Evolutionary conservation across 2,329 filamentous ascomycete species (phyloP).

Genomic region (Alternaria sp.): DNA sequence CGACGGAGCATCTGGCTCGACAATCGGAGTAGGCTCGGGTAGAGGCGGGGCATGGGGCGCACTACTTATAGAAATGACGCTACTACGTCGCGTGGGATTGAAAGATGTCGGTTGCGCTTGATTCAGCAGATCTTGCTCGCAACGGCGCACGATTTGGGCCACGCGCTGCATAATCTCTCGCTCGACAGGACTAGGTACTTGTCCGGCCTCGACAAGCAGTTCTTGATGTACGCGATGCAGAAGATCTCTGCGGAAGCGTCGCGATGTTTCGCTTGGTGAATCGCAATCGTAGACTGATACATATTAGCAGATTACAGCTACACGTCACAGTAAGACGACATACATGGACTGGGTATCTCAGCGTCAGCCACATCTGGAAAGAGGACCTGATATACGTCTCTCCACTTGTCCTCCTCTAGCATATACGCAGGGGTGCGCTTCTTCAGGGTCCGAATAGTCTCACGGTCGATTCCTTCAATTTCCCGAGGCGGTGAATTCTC

Average conservation of each 20-base stretch:
- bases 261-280: slow-evolving; percentile 35
- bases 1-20: neutral
- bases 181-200: slow-evolving; percentile 31
- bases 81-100: slow-evolving; percentile 4
- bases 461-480: slow-evolving; percentile 52
- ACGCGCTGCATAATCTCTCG: slow-evolving; percentile 40
- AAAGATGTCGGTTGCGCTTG: slow-evolving; percentile 12
- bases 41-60: slow-evolving; percentile 9
- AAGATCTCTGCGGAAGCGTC: slow-evolving; percentile 48
- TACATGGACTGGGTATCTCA: slow-evolving; percentile 50
- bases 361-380: slow-evolving; percentile 45
- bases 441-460: slow-evolving; percentile 48
- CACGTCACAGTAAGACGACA: slow-evolving; percentile 5
- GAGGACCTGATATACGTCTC: slow-evolving; percentile 49
- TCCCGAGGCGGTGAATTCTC: slow-evolving; percentile 29
- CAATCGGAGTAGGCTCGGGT: neutral
- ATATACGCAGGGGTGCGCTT: slow-evolving; percentile 44
- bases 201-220: slow-evolving; percentile 38
- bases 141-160: slow-evolving; percentile 39
- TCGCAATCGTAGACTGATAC: slow-evolving; percentile 47
- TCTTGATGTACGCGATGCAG: slow-evolving; percentile 44
- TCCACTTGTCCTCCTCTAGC: slow-evolving; percentile 53
- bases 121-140: slow-evolving; percentile 35
- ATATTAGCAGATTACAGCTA: slow-evolving; percentile 3
- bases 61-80: slow-evolving; percentile 10